Evolutionary conservation across 2,329 filamentous ascomycete species (phyloP).

Genomic region (Ophiostoma populinum): DNA sequence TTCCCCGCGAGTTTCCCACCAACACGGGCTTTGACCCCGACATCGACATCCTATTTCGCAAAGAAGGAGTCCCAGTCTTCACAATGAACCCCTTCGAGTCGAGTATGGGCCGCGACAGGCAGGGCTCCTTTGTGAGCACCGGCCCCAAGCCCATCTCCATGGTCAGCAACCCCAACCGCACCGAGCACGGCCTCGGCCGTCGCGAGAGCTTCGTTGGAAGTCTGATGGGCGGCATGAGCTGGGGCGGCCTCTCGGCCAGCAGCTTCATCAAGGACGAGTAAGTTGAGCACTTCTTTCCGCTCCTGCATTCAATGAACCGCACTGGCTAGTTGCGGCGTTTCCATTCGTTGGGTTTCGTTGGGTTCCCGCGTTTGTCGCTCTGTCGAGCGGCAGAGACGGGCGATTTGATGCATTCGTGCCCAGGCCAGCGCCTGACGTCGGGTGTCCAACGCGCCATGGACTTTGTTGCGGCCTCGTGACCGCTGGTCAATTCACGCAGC

Average conservation of each 20-base stretch:
- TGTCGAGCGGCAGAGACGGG: no score
- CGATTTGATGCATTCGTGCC: no score
- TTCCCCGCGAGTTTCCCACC: no score
- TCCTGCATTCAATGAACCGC: no score
- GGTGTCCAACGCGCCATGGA: no score
- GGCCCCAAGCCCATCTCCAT: conserved; percentile 51
- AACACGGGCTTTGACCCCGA: conserved; percentile 10
- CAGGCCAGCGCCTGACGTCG: no score
- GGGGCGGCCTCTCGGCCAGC: conserved; percentile 88
- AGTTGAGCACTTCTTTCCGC: conserved; percentile 24
- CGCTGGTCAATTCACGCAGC: no score
- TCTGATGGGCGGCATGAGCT: conserved; percentile 74
- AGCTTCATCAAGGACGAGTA: conserved; percentile 98
- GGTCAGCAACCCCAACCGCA: conserved; percentile 47
- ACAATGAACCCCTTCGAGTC: conserved; percentile 43
- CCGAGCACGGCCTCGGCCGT: conserved; percentile 39
- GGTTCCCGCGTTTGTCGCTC: no score
- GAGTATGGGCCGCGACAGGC: conserved; percentile 38
- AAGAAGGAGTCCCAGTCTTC: conserved; percentile 11
- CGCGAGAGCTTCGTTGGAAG: conserved; percentile 47
- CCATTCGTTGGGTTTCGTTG: neutral
- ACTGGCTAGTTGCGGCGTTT: no score
- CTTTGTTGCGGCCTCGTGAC: no score
- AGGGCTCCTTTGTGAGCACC: conserved; percentile 49
- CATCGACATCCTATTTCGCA: neutral